Base-by-base conservation (phyloP, 2,329 filamentous ascomycete species). In the Aspergillus sp. region DNA sequence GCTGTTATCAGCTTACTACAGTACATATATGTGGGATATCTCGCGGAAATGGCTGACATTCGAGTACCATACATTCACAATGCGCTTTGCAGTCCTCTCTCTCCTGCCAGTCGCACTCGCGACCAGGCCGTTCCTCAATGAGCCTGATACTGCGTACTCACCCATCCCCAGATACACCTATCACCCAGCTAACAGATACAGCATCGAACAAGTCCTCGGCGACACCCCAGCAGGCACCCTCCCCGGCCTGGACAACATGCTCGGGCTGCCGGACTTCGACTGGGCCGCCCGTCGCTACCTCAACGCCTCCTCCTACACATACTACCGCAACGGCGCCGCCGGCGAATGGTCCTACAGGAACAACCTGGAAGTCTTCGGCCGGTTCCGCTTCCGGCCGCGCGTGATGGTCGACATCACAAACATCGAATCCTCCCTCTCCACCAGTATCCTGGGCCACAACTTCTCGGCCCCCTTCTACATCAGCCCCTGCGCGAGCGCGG, bases 281-380 rank as follows among this genome's bases (percentile, higher is more conserved):
- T 59, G 57, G 57, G 57, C 54, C 1, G 57, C 57, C 3, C n/a
- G 54, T 13, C 57, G 40, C 7, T 57, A 59, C 40, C 41, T 59
- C 22, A 59, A 59, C 19, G 54, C n/a, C 19, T 59, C 57, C 1
- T 51, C 54, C 9, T 59, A 59, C 54, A 57, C 57, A 6, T 59
- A 59, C 54, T 59, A 59, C 40, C 57, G 57, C 37, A 59, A 59
- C 17, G 57, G 57, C 17, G 57, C 57, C 3, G 54, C 57, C 2
- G 57, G 57, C 8, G 57, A 59, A 33, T 59, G 57, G 57, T 59
- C 57, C 8, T 59, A 59, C 42, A 27, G 57, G 4, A 59, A 59
- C 45, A 59, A 59, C 33, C 53, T 59, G 17, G 57, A 59, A 24
- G 57, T 30, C 0, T 59, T 51, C 40, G 50, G 50, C 3, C 57